Evolutionary conservation across 129 eudicot genomes (phyloP).

Genomic region (Scalesia atractyloides): DNA sequence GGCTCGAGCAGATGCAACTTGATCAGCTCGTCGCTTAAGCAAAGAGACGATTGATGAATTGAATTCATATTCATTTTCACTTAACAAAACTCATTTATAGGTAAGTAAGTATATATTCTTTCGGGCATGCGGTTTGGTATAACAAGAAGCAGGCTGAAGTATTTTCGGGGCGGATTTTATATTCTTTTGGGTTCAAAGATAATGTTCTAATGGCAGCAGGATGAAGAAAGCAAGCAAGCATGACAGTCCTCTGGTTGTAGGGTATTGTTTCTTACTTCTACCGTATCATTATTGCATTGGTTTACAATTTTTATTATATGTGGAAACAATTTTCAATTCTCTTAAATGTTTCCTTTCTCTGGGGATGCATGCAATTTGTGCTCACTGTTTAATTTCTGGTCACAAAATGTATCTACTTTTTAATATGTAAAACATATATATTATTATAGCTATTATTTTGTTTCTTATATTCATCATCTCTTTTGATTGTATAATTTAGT

Average conservation of each 20-base stretch:
- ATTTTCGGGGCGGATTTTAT: conserved; percentile 28
- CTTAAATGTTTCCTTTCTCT: conserved; percentile 11
- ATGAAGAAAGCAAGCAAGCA: conserved; percentile 27
- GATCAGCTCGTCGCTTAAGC: conserved; percentile 83
- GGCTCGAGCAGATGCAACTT: conserved; percentile 97
- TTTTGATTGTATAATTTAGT: background rate
- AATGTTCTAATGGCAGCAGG: conserved; percentile 32
- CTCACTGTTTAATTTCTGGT: conserved; percentile 23
- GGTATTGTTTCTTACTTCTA: conserved; percentile 34
- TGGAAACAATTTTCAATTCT: conserved; percentile 22
- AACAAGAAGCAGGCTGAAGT: conserved; percentile 17
- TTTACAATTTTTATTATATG: conserved; percentile 35
- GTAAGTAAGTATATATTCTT: conserved; percentile 46
- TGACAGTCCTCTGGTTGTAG: background rate
- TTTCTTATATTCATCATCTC: conserved; percentile 13
- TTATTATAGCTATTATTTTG: conserved; percentile 26
- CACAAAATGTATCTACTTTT: conserved; percentile 1
- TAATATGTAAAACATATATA: conserved; percentile 29
- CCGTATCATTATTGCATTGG: conserved; percentile 11
- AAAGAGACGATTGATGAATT: conserved; percentile 12
- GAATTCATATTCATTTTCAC: conserved; percentile 38
- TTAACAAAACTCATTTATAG: conserved; percentile 34
- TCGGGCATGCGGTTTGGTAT: conserved; percentile 41
- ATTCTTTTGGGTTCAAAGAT: conserved; percentile 46
- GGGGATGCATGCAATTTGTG: conserved; percentile 17